phyloP scores from a whole-genome alignment of 192 early-diverging fungal species.

The Umbelopsis sp. region DNA sequence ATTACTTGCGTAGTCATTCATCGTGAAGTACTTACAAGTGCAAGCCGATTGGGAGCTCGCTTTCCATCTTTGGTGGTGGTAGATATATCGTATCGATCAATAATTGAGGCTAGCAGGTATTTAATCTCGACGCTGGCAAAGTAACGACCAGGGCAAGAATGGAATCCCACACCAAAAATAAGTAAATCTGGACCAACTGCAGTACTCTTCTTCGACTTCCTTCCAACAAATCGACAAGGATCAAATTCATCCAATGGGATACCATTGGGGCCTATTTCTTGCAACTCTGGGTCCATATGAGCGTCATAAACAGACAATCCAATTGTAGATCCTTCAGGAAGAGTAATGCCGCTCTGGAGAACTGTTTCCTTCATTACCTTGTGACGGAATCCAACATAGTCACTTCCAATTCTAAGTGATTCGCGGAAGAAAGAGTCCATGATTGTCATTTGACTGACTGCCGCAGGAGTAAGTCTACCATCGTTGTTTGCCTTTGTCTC shows the following conservation, averaged over 20 bases:
- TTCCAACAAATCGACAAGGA: constrained; percentile 20
- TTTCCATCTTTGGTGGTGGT: not conserved
- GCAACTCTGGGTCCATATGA: not conserved
- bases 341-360: not conserved
- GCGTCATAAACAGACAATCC: not conserved
- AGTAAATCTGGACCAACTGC: constrained; percentile 12
- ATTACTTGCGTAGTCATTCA: not conserved
- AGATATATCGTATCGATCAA: not conserved
- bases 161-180: constrained; percentile 29
- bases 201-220: constrained; percentile 1
- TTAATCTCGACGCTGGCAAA: constrained; percentile 32
- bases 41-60: not conserved
- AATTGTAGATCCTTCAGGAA: constrained; percentile 10
- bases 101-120: not conserved
- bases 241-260: constrained; percentile 22
- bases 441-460: constrained; percentile 1
- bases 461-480: not conserved
- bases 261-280: not conserved
- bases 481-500: not conserved
- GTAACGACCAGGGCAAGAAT: constrained; percentile 36
- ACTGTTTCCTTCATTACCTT: constrained; percentile 16
- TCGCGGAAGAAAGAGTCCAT: constrained; percentile 29
- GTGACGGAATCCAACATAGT: constrained; percentile 21
- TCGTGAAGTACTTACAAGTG: not conserved
- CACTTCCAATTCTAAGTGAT: constrained; percentile 1